A percentile compares a stretch with the other conserved stretches of the same genome.
Conservation (phyloP, 1,139 yeast species). For the Debaryomyces nepalensis region DNA sequence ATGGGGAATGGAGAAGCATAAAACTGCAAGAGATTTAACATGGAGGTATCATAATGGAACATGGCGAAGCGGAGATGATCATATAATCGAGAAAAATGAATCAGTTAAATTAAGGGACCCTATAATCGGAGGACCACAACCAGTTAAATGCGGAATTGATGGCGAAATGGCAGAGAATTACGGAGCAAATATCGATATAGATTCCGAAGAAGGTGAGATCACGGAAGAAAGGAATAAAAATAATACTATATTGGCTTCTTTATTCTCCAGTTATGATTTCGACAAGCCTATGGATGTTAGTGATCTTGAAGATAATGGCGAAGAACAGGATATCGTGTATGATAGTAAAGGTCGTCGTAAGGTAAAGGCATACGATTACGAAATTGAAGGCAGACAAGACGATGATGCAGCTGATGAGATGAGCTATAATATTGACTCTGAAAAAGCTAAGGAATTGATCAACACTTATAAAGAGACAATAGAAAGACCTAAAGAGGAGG, state of each 20-base stretch:
- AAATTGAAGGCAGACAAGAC: slow-evolving; percentile 35
- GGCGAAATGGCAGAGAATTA: slow-evolving; percentile 24
- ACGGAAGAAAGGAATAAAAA: slow-evolving; percentile 38
- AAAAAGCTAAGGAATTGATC: slow-evolving; percentile 26
- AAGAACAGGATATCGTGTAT: slow-evolving; percentile 49
- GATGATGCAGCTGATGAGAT: slow-evolving; percentile 27
- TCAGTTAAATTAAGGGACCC: slow-evolving; percentile 3
- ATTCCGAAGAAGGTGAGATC: slow-evolving; percentile 31
- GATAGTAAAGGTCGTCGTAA: slow-evolving; percentile 52
- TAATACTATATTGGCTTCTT: slow-evolving; percentile 54
- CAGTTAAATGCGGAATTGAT: slow-evolving; percentile 21
- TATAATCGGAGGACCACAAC: slow-evolving; percentile 14
- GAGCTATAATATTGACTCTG: slow-evolving; percentile 25
- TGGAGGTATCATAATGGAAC: slow-evolving; percentile 62
- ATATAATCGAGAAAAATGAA: slow-evolving; percentile 63
- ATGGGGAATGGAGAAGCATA: slow-evolving; percentile 87
- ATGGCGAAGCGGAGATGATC: slow-evolving; percentile 88
- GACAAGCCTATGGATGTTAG: slow-evolving; percentile 57
- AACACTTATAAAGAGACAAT: slow-evolving; percentile 24
- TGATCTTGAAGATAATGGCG: slow-evolving; percentile 32
- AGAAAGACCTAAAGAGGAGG: slow-evolving; percentile 35
- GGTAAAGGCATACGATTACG: slow-evolving; percentile 42
- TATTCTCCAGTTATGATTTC: slow-evolving; percentile 59
- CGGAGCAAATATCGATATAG: slow-evolving; percentile 32
- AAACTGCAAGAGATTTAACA: slow-evolving; percentile 63